Evolutionary conservation across 2,329 filamentous ascomycete genomes (phyloP), one percentile per base, ranked within the genome.

Genomic region (Ophiosphaerella herpotricha): DNA sequence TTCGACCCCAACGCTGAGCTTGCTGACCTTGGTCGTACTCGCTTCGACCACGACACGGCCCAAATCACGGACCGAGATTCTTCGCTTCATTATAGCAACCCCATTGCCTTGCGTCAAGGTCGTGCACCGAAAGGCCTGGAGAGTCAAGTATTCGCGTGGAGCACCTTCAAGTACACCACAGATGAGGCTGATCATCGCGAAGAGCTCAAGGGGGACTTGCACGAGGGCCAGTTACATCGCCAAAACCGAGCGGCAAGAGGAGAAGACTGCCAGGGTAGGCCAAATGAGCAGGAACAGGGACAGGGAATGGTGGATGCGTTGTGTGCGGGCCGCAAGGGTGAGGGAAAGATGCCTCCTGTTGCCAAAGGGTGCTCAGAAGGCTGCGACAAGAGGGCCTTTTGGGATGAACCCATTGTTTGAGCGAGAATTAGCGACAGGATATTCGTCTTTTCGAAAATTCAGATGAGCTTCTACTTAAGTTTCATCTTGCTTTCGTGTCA

Each of bases 181-280:
- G 56, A 54, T 7, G 67, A 71, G 31, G 46, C 55, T 0, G 42
- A 71, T 43, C 53, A 49, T 24, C 55, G 57, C 5, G 67, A 67
- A 43, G 68, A 68, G 50, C 47, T 64, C 35, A 71, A 72, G 56
- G 68, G 64, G n/a, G 63, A 70, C 45, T 39, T 72, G 38, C 69
- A 72, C 40, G 67, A 63, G 7, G 69, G 69, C 1, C 61, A 66
- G 50, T 39, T 72, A 50, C 67, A 71, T 58, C 61, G 69, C n/a
- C 52, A 52, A 48, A 71, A 72, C 44, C 29, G 68, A 38, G 65
- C 56, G 9, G 69, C 64, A 6, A 48, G 35, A 36, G 46, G 39
- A 31, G 39, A 14, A 14, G 38, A 18, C n/a, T 23, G 37, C 5
- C 43, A 50, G 23, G 43, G 37, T 23, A 42, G 46, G 6, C 38